Evolutionary conservation across 441 rosid genomes (phyloP).

Genomic region (Aquilaria agallochum): DNA sequence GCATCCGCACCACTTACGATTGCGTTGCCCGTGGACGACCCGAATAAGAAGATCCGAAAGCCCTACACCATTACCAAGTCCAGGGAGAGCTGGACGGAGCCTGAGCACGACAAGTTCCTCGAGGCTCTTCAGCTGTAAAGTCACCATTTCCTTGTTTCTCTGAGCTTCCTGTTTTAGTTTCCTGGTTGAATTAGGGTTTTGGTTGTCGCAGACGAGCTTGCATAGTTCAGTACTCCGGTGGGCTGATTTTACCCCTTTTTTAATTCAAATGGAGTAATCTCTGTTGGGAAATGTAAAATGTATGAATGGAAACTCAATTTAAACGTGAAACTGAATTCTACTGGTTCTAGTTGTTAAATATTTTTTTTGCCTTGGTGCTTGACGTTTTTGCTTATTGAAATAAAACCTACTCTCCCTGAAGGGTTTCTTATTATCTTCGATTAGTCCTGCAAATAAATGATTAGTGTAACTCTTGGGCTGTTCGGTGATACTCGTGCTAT

Average conservation of each 20-base stretch:
- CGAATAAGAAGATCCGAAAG: conserved; percentile 72
- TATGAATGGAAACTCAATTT: conserved; percentile 10
- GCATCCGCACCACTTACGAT: conserved; percentile 20
- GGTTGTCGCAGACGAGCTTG: not conserved
- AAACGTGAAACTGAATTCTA: not conserved
- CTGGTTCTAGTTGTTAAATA: too few relatives aligned
- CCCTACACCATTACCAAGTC: conserved; percentile 89
- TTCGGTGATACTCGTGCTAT: too few relatives aligned
- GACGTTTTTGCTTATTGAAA: too few relatives aligned
- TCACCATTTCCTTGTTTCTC: not conserved
- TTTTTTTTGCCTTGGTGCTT: too few relatives aligned
- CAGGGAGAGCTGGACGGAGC: conserved; percentile 97
- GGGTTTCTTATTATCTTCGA: too few relatives aligned
- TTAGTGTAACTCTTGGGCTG: too few relatives aligned
- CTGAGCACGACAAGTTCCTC: conserved; percentile 88
- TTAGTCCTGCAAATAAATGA: too few relatives aligned
- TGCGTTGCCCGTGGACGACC: conserved; percentile 42
- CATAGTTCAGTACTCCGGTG: too few relatives aligned
- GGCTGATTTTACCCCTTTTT: too few relatives aligned
- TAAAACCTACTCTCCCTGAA: too few relatives aligned
- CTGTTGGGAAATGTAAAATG: not conserved
- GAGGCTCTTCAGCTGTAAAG: conserved; percentile 92
- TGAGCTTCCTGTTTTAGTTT: not conserved
- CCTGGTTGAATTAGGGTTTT: conserved; percentile 9
- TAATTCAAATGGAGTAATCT: too few relatives aligned